phyloP scores from a whole-genome alignment of 345 rosid genomes.

The Sisymbrium altissimum region DNA sequence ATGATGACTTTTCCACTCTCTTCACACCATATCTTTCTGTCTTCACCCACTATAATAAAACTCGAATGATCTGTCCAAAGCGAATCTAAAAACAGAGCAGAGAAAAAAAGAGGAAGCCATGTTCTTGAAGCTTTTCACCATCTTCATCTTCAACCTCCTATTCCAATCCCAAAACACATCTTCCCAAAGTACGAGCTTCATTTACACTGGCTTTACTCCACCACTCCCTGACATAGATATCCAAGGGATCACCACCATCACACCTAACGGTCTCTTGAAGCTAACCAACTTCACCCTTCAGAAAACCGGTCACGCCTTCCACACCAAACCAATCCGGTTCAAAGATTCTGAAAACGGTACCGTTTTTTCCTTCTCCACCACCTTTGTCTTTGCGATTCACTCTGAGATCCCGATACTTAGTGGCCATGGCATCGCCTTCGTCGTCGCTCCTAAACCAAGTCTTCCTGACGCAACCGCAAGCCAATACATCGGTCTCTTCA shows the following conservation, averaged over 20 bases:
- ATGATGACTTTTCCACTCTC: constrained; percentile 24
- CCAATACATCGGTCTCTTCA: constrained; percentile 75
- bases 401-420: constrained; percentile 67
- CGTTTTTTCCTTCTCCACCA: constrained; percentile 70
- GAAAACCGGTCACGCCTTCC: constrained; percentile 71
- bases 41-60: not conserved
- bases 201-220: constrained; percentile 18
- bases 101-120: constrained; percentile 25
- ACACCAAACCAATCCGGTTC: constrained; percentile 51
- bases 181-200: not conserved
- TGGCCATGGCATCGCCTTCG: constrained; percentile 89
- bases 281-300: constrained; percentile 57
- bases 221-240: constrained; percentile 37
- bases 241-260: constrained; percentile 52
- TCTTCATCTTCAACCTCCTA: constrained; percentile 13
- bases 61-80: constrained; percentile 1
- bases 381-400: constrained; percentile 65
- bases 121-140: constrained; percentile 22
- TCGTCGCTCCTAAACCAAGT: constrained; percentile 45
- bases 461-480: constrained; percentile 48
- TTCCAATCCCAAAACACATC: not conserved
- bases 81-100: constrained; percentile 11
- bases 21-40: constrained; percentile 15
- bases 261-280: constrained; percentile 50
- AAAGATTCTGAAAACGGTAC: constrained; percentile 45